Base-by-base conservation (phyloP, 2,329 filamentous ascomycete species). In the Fusarium staphyleae region DNA sequence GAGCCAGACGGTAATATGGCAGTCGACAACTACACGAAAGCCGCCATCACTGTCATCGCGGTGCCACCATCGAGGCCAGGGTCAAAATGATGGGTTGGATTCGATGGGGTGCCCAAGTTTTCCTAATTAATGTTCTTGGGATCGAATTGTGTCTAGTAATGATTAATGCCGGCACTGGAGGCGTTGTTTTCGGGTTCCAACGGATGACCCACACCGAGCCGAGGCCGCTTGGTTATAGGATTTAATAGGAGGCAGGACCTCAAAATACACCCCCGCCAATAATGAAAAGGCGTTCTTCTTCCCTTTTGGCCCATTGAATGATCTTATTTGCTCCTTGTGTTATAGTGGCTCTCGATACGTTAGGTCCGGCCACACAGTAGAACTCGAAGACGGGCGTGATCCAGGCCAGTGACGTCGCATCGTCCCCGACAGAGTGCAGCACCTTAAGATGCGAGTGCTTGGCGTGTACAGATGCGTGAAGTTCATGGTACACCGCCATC, bases 281-380 rank as follows among this genome's bases (percentile, higher is more conserved):
- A 54, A 99, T 96, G 70, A 99, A 99, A 5, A 98, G 78, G 51
- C 95, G 81, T 74, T 98, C 93, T 74, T 98, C 93, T 74, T 99
- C 95, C 62, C 87, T 82, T 69, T 90, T 88, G 2, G 93, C 88
- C 93, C 93, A 99, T 69, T 95, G 90, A 5, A 96, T 87, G 42
- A 99, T 86, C 74, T 89, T 88, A 70, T 95, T 96, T 28, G 93
- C 93, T 10, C 89, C 91, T 71, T 93, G 89, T 9, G 91, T 90
- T 66, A 99, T 80, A 10, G 86, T 84, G 16, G 79, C 76, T 33
- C 84, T 77, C 22, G 83, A 83, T 29, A 83, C 75, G 60, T 87
- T 87, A 3, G 90, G 89, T 0, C 90, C 90, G 14, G 93, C 91
- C n/a, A 99, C 87, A 67, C 91, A 96, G 75, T 97, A 99, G 55